Evolutionary conservation across 345 rosid genomes (phyloP).

Genomic region (Camelina laxa): DNA sequence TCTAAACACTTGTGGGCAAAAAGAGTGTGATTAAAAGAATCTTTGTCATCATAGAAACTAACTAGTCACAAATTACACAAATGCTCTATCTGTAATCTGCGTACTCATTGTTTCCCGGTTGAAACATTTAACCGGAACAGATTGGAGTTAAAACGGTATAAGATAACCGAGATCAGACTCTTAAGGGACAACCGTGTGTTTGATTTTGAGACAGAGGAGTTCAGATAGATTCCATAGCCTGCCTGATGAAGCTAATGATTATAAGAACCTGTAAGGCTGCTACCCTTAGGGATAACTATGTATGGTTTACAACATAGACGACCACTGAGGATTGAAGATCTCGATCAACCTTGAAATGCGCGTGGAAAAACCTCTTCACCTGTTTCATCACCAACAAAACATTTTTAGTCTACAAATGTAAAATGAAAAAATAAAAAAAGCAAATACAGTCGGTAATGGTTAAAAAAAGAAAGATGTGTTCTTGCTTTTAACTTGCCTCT

Average conservation of each 20-base stretch:
- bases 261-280: neutral
- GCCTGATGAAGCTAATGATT: neutral
- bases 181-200: neutral
- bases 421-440: neutral
- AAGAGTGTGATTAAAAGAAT: neutral
- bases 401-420: neutral
- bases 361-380: slow-evolving; percentile 81
- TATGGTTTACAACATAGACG: slow-evolving; percentile 29
- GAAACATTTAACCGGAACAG: neutral
- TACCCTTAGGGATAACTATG: neutral
- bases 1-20: neutral
- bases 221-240: neutral
- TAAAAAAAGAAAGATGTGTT: slow-evolving; percentile 2
- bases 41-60: neutral
- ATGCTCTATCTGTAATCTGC: neutral
- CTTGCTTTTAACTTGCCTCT: slow-evolving; percentile 58
- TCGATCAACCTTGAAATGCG: slow-evolving; percentile 90
- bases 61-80: neutral
- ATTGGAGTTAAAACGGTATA: neutral
- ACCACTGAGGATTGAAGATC: slow-evolving; percentile 85
- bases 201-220: neutral
- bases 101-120: neutral
- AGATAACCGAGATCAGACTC: neutral
- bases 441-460: neutral
- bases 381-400: slow-evolving; percentile 36